These are phyloP conservation scores for Termitomyces sp. DNA, from an alignment of 768 basidiomycete genomes.

Conservation along the genomic window DNA sequence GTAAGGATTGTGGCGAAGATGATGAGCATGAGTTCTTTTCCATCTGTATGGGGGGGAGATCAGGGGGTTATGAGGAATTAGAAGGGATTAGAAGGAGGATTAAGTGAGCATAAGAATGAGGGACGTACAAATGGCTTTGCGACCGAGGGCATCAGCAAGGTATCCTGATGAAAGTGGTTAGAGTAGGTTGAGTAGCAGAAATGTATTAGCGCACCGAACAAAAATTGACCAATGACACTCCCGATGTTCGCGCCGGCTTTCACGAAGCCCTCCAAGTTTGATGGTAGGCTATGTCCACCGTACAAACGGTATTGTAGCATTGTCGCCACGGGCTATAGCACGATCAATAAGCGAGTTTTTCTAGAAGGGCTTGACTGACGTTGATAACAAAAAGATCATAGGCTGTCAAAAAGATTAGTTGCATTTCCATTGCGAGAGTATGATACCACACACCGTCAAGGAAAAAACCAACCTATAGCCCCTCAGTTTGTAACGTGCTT, in stretches of 20 bases:
- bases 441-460: constrained; percentile 46
- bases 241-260: constrained; percentile 69
- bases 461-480: constrained; percentile 60
- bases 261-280: constrained; percentile 53
- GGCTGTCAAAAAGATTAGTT: constrained; percentile 29
- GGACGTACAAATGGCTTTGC: constrained; percentile 57
- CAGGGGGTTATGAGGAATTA: neutral
- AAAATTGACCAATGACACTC: constrained; percentile 64
- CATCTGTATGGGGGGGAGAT: constrained; percentile 34
- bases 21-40: constrained; percentile 77
- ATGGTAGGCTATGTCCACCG: constrained; percentile 42
- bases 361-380: constrained; percentile 25
- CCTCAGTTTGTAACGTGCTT: neutral
- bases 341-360: neutral
- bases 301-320: constrained; percentile 67
- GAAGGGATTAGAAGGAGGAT: neutral
- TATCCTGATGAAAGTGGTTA: constrained; percentile 36
- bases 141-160: constrained; percentile 59
- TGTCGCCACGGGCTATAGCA: constrained; percentile 53
- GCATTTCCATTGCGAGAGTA: neutral
- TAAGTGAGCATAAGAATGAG: neutral
- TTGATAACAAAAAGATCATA: constrained; percentile 73
- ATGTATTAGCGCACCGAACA: constrained; percentile 36
- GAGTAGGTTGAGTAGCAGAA: neutral
- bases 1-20: constrained; percentile 72